Conservation (phyloP, 2,329 filamentous ascomycete species). For the Cladophialophora bantiana region DNA sequence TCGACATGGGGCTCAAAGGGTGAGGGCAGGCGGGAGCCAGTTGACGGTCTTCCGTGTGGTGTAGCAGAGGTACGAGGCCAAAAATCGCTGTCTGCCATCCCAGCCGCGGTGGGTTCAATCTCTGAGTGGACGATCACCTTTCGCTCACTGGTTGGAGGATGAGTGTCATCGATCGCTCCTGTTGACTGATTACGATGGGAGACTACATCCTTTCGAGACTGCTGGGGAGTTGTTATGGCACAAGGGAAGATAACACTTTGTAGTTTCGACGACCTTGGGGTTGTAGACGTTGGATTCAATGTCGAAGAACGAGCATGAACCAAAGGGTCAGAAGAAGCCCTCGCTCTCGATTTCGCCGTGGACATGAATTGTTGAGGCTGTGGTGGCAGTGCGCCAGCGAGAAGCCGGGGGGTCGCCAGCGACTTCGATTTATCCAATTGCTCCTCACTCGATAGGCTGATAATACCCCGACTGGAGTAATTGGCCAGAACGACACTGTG, state of each 20-base stretch:
- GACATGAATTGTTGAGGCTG: slow-evolving; percentile 1
- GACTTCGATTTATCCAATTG: slow-evolving; percentile 17
- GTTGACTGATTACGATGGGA: neutral
- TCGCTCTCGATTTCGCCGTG: neutral
- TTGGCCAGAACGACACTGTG: slow-evolving; percentile 38
- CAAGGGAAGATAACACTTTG: neutral
- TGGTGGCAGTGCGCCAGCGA: neutral
- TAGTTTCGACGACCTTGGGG: neutral
- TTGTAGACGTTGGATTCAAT: neutral
- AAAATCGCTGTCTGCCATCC: neutral
- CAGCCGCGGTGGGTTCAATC: neutral
- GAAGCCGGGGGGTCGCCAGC: neutral
- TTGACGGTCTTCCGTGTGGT: neutral
- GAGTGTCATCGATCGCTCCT: neutral
- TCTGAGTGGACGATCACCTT: slow-evolving; percentile 13
- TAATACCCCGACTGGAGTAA: slow-evolving; percentile 36
- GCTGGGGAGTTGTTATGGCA: neutral
- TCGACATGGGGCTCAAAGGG: neutral
- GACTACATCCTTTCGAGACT: neutral
- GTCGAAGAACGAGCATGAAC: neutral
- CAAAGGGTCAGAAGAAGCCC: neutral
- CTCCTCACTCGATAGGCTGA: slow-evolving; percentile 28
- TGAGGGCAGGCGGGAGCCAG: neutral
- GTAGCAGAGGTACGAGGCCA: neutral
- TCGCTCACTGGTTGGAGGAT: neutral